Base-by-base conservation (phyloP, 371 early-diverging fungal genomes). In the Blakeslea trispora region DNA sequence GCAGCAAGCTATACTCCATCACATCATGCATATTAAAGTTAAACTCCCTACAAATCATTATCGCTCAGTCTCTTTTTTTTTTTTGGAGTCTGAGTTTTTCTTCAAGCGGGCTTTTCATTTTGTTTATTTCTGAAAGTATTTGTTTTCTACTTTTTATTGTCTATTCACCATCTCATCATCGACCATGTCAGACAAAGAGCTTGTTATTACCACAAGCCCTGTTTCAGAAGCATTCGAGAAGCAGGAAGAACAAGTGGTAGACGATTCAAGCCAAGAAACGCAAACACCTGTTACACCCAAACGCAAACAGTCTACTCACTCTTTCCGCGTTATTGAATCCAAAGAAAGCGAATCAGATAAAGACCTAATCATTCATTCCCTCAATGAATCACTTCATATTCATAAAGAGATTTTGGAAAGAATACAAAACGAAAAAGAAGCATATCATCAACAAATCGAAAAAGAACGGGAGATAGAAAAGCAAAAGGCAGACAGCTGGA, bases 361-460 rank as follows among this genome's bases (percentile, higher is more conserved):
- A 32, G 77, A 77, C 43, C 55, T 77, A 1, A 54, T 69, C 11
- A 77, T 77, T 37, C 65, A 57, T 6, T 71, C 77, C 3, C 35
- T 77, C 18, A 44, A 71, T 13, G 74, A 77, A 35, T 73, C 74
- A 1, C 53, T 77, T 19, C 62, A 73, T 41, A 71, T 74, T 46
- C 77, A 77, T 53, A 77, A 77, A 40, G 69, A 73, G 24, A 65
- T 77, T 1, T 35, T 77, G 3, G 70, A 73, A 24, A 71, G 68
- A n/a, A 63, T 71, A 15, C 72, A 77, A 42, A 58, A 42, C 14
- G 73, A 76, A 55, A 64, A 66, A n/a, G 65, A 72, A 45, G 34
- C 43, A n/a, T 57, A 62, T 45, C 45, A 66, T 44, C 35, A 66
- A 5, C 49, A 65, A 35, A 49, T 69, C 7, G 53, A 62, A 3